Evolutionary conservation across 306 rosid species (phyloP).

Genomic region (Carpinus fangiana): DNA sequence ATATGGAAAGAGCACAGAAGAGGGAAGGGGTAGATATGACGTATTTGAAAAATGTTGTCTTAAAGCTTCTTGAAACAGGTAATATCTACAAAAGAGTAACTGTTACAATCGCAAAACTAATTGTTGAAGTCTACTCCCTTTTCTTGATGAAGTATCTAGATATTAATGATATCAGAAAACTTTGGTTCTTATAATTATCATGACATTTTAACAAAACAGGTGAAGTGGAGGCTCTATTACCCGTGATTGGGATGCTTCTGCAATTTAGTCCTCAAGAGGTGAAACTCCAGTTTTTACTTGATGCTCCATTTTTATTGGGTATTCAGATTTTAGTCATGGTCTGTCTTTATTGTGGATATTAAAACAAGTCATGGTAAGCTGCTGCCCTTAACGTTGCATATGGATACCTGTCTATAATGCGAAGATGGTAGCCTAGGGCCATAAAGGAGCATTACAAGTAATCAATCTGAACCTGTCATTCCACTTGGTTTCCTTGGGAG

Average conservation of each 20-base stretch:
- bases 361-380: too few relatives aligned
- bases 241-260: constrained; percentile 95
- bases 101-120: not conserved
- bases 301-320: constrained; percentile 4
- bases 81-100: not conserved
- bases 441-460: not conserved
- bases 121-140: not conserved
- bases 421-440: not conserved
- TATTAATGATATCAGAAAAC: not conserved
- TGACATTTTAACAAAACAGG: constrained; percentile 48
- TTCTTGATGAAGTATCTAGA: constrained; percentile 13
- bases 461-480: not conserved
- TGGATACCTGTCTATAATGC: not conserved
- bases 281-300: constrained; percentile 23
- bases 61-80: constrained; percentile 99
- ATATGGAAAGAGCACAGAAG: constrained; percentile 77
- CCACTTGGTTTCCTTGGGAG: not conserved
- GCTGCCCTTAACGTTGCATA: not conserved
- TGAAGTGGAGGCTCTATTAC: constrained; percentile 93
- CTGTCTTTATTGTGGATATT: too few relatives aligned
- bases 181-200: constrained; percentile 10
- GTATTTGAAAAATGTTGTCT: constrained; percentile 83
- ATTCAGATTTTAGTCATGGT: not conserved
- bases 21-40: constrained; percentile 99
- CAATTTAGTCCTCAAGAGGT: constrained; percentile 99